phyloP scores from a whole-genome alignment of 129 eudicot genomes.

The Flaveria robusta region DNA sequence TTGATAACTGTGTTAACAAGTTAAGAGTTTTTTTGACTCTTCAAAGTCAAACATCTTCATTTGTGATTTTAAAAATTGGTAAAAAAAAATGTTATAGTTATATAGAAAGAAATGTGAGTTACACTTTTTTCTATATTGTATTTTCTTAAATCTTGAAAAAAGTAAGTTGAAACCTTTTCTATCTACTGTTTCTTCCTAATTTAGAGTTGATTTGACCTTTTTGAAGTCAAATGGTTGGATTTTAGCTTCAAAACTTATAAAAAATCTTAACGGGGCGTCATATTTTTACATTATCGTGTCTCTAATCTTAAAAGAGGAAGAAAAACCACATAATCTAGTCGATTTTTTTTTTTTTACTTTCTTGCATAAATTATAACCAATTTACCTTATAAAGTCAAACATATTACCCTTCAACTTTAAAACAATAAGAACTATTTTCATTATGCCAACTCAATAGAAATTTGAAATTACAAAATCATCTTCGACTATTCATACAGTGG shows the following conservation, averaged over 20 bases:
- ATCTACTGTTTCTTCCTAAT: neutral
- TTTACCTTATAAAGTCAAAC: slow-evolving; percentile 4
- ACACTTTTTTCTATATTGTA: neutral
- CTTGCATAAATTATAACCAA: neutral
- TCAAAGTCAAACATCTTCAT: neutral
- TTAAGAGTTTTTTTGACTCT: slow-evolving; percentile 1
- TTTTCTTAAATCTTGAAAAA: slow-evolving; percentile 12
- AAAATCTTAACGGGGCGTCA: neutral
- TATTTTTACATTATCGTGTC: neutral
- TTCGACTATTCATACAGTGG: slow-evolving; percentile 64
- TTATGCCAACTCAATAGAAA: neutral
- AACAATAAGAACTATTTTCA: neutral
- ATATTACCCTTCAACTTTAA: neutral
- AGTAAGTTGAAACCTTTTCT: slow-evolving; percentile 30
- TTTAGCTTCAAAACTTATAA: neutral
- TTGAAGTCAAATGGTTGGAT: neutral
- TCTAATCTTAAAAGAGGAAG: neutral
- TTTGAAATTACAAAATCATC: slow-evolving; percentile 5
- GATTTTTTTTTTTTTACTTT: neutral
- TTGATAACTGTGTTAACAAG: neutral
- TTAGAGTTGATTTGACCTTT: neutral
- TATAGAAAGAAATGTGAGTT: neutral
- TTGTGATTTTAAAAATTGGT: neutral
- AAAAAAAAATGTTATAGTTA: neutral
- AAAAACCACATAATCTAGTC: neutral